These are phyloP conservation scores for Penicillium mononematosum DNA, from an alignment of 495 filamentous ascomycete species.

Conservation along the genomic window DNA sequence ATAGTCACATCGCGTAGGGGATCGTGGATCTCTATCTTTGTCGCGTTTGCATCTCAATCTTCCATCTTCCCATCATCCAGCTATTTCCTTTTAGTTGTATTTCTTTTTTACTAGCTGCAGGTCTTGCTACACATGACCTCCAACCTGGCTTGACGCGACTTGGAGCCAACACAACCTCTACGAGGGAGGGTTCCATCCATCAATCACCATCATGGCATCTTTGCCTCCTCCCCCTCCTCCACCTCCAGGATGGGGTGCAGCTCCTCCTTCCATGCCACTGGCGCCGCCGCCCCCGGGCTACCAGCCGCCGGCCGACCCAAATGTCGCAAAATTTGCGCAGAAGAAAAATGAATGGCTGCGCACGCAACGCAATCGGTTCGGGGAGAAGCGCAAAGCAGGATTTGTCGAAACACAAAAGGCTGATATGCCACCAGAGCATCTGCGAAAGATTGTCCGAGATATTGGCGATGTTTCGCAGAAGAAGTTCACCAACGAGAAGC, in stretches of 20 bases:
- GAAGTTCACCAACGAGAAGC: constrained; percentile 98
- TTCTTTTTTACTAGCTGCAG: constrained; percentile 8
- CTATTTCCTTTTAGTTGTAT: constrained; percentile 5
- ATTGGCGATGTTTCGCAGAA: constrained; percentile 99
- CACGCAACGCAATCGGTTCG: constrained; percentile 86
- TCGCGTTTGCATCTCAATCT: constrained; percentile 28
- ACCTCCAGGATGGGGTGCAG: constrained; percentile 71
- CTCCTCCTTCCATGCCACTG: constrained; percentile 70
- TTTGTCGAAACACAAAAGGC: constrained; percentile 98
- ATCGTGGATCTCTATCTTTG: constrained; percentile 42
- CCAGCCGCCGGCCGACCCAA: constrained; percentile 78
- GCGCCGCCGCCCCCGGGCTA: constrained; percentile 90
- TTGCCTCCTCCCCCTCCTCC: constrained; percentile 74
- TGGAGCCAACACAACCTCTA: constrained; percentile 30
- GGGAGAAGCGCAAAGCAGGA: constrained; percentile 93
- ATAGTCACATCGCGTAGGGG: constrained; percentile 43
- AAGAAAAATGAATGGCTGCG: constrained; percentile 99
- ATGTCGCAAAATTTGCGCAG: constrained; percentile 90
- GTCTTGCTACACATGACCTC: constrained; percentile 26
- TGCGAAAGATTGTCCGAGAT: constrained; percentile 97
- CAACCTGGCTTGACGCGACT: constrained; percentile 47
- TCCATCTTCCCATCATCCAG: constrained; percentile 8
- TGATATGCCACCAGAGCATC: constrained; percentile 97
- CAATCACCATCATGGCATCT: constrained; percentile 66
- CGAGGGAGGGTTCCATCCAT: constrained; percentile 32